Base-by-base conservation (phyloP, 2,329 filamentous ascomycete genomes). In the Metarhizium rileyi region DNA sequence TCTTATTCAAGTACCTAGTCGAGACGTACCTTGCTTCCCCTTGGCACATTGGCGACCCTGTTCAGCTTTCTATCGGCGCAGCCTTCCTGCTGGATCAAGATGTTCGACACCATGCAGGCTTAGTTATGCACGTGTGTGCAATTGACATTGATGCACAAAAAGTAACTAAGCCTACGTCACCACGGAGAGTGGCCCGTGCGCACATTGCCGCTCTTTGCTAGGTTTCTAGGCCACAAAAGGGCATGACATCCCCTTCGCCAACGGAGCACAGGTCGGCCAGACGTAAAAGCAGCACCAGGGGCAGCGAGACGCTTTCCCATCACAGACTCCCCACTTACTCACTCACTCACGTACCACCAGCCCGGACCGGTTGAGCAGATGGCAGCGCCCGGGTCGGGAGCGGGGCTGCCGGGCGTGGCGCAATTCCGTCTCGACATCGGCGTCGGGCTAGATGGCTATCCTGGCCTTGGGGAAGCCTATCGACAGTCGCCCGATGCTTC, bases 401-500 rank as follows among this genome's bases (percentile, higher is more conserved):
- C 38, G 46, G 50, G 50, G 41, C 50, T 35, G 46, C 50, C 50
- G 40, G 50, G 50, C 46, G 46, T 30, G 46, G 50, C 46, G 46
- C 50, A 51, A 40, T 49, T 51, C 46, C 50, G 46, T 35, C 42
- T 46, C n/a, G 36, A 52, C 9, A 44, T 52, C 28, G 50, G 50
- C 27, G 36, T 48, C 10, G 46, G 27, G n/a, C 4, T 43, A 12
- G 43, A 51, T 4, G 50, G 38, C 14, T 46, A 44, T 42, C 26
- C 36, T n/a, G 43, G 27, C 16, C 27, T 43, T 3, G 42, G 43
- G 5, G 43, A 43, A 3, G 42, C n/a, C 16, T 49, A 48, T 27
- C 33, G 40, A 16, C 38, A 3, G 26, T 30, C 35, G 22, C n/a
- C 35, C 16, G 22, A 25, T 2, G 22, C 28, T 25, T 16, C 44